Conservation (phyloP, 257 asterid genomes). For the Solanum paucissectum region DNA sequence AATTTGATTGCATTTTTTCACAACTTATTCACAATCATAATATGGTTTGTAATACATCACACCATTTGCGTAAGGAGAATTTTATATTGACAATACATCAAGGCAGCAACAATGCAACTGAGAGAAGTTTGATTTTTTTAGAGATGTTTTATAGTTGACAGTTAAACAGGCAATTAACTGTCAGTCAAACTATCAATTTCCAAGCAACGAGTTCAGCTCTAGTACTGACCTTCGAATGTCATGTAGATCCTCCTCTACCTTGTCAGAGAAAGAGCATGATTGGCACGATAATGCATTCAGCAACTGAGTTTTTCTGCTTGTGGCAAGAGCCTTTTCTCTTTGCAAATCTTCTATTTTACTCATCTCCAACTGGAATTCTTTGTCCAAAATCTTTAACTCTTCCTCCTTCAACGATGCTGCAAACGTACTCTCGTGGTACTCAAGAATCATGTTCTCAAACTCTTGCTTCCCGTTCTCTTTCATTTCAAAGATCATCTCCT, state of each 20-base stretch:
- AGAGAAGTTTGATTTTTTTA: background rate
- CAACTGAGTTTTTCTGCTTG: constrained; percentile 26
- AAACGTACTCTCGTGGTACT: constrained; percentile 46
- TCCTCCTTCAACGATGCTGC: constrained; percentile 55
- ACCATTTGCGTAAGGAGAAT: background rate
- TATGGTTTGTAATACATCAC: background rate
- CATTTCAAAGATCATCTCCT: constrained; percentile 44
- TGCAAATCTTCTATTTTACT: constrained; percentile 24
- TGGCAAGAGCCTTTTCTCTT: constrained; percentile 28
- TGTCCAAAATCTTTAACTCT: constrained; percentile 42
- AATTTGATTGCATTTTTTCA: background rate
- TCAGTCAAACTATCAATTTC: background rate
- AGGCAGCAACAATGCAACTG: background rate
- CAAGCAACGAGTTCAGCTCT: constrained; percentile 35
- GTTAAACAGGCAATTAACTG: constrained; percentile 5
- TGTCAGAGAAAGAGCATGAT: constrained; percentile 42
- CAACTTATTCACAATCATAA: background rate
- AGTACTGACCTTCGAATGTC: constrained; percentile 29
- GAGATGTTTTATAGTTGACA: background rate
- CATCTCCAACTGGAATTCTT: constrained; percentile 32
- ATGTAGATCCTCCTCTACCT: constrained; percentile 57
- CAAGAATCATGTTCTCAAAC: constrained; percentile 42
- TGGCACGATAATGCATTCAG: constrained; percentile 31
- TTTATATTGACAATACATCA: background rate
- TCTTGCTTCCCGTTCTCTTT: constrained; percentile 39